Base-by-base conservation (phyloP, 2,329 filamentous ascomycete species). In the Leptoxyphium fumago region DNA sequence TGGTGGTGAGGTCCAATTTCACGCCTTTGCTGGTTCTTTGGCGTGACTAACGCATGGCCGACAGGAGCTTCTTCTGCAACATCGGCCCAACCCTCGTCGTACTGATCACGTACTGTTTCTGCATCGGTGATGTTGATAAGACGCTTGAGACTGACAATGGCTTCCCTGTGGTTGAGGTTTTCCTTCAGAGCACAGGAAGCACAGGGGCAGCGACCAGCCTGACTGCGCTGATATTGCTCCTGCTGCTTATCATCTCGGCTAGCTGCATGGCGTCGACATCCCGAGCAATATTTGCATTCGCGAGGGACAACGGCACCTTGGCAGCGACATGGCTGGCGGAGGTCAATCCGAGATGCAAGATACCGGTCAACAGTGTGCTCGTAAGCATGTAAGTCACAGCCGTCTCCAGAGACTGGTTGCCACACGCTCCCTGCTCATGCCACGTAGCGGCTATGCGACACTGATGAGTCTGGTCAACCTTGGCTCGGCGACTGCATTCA, bases 191-290 rank as follows among this genome's bases (percentile, higher is more conserved):
- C 38, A 40, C 21, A 13, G 14, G 14, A 11, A 17, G 14, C 11
- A 40, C 38, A 14, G 11, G 10, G 38, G 21, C 10, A 18, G 21
- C 38, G 18, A 28, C 21, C 17, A 18, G 21, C 13, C 17, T 40
- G 11, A 40, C 38, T 14, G 21, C 10, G 38, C 14, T 40, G 3
- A 4, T 40, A 14, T 40, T 13, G 13, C 5, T 40, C 42, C 52
- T 58, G 21, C 49, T 54, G 10, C 55, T 53, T 9, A 59, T 52
- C 38, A 40, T 18, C 21, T 40, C 38, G 14, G 55, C 44, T 47
- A 53, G 38, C 50, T 58, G 42, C 55, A 54, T 11, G 54, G 52
- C 15, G 50, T 52, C 8, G 47, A 47, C 8, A 7, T 62, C 59
- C 15, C 46, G 50, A 36, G 41, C 44, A 26, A 29, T 39, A n/a